Evolutionary conservation across 1,284 basidiomycete species (phyloP).

Genomic region (Ustilago loliicola): DNA sequence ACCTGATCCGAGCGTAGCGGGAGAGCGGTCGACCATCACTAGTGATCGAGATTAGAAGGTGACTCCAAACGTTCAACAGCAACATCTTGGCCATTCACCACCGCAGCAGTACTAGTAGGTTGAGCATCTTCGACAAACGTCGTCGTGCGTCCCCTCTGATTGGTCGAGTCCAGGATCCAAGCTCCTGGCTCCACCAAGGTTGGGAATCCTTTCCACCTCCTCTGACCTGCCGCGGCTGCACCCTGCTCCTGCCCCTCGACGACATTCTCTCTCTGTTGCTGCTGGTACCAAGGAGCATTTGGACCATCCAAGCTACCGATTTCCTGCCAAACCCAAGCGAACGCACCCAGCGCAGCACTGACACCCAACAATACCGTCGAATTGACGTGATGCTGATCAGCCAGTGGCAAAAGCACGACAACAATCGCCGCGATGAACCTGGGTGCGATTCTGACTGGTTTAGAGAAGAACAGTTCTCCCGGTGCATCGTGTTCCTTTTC

Average conservation of each 20-base stretch:
- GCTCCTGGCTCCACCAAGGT: conserved; percentile 53
- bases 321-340: conserved; percentile 55
- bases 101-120: neutral
- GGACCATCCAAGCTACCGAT: conserved; percentile 58
- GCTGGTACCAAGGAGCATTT: conserved; percentile 51
- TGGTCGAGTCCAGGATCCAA: conserved; percentile 41
- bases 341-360: conserved; percentile 34
- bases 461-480: conserved; percentile 56
- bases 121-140: conserved; percentile 35
- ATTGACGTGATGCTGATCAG: conserved; percentile 39
- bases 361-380: conserved; percentile 49
- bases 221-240: neutral
- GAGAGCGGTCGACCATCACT: neutral
- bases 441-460: conserved; percentile 45
- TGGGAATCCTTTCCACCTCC: conserved; percentile 52
- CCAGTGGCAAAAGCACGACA: conserved; percentile 55
- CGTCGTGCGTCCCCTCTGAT: conserved; percentile 43
- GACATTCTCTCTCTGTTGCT: neutral
- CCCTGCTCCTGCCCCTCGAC: neutral
- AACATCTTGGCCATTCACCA: neutral
- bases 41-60: conserved; percentile 15
- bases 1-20: neutral
- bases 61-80: conserved; percentile 1
- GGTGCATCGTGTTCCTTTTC: conserved; percentile 52
- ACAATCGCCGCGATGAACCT: conserved; percentile 47